phyloP scores from a whole-genome alignment of 2,329 filamentous ascomycete genomes.

The Botrytis tulipae region DNA sequence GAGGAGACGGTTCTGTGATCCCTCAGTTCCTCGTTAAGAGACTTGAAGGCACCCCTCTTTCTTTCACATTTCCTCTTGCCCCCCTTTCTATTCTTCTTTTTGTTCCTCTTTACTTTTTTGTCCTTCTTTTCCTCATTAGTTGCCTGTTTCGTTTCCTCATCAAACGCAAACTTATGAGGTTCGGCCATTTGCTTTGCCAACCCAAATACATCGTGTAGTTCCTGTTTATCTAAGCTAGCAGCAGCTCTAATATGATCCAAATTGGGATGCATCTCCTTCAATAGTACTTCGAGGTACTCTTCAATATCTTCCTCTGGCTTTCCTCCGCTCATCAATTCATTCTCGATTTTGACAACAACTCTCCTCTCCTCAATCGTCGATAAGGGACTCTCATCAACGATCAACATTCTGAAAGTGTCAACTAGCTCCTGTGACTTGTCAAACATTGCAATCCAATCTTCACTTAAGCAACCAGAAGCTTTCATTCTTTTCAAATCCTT shows the following conservation, averaged over 20 bases:
- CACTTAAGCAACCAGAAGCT: neutral
- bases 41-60: neutral
- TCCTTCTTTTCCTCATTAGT: neutral
- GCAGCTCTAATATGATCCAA: neutral
- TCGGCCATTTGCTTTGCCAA: neutral
- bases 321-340: neutral
- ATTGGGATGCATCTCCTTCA: constrained; percentile 3
- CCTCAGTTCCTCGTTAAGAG: neutral
- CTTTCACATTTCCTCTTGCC: neutral
- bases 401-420: neutral
- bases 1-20: neutral
- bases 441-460: neutral
- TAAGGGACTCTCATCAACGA: neutral
- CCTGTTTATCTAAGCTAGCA: neutral
- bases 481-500: neutral
- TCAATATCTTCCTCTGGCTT: neutral
- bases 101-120: neutral
- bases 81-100: neutral
- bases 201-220: neutral
- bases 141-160: no score
- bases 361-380: neutral
- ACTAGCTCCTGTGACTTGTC: neutral
- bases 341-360: no score
- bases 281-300: neutral
- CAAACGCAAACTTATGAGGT: no score